Base-by-base conservation (phyloP, 2,329 filamentous ascomycete species). In the Penicillium sp. region DNA sequence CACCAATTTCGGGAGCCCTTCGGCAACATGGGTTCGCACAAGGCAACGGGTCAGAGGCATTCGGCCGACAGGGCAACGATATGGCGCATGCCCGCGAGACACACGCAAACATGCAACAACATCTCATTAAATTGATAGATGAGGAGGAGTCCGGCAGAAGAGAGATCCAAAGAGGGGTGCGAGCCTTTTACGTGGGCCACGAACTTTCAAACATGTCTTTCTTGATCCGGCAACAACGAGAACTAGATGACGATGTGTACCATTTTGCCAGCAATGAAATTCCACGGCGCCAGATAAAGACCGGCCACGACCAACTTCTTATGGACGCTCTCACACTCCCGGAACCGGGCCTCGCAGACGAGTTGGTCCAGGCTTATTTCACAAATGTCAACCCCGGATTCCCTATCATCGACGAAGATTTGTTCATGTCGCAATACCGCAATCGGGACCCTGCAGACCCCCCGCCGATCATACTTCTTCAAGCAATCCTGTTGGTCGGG, bases 121-220 rank as follows among this genome's bases (percentile, higher is more conserved):
- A 75, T 40, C 63, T 80, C 14, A 74, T 76, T 41, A 76, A 78
- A 53, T 70, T 79, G 40, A 75, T 80, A 43, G 75, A 79, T 49
- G 70, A 74, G 36, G 74, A 77, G 41, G 72, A 75, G 16, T 64
- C 72, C 19, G 69, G 70, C 28, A 64, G 69, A 18, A 65, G 73
- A 14, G 74, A 77, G 46, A 78, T 80, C n/a, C 67, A 73, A 30
- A 66, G 70, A 43, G 68, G 71, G 3, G 74, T 76, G 13, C 73
- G 77, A 19, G 73, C 77, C 10, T 78, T 77, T 48, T 81, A 78
- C 56, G 77, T 81, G 37, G 78, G 78, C 6, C 76, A 77, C 47
- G 77, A 80, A 53, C 72, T 78, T 50, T 81, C 78, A 29, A 81
- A 80, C 50, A 71, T 80, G 56, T 78, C 78, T 46, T 79, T 80